Base-by-base conservation (phyloP, 805 yeast species). In the Yarrowia sp. region DNA sequence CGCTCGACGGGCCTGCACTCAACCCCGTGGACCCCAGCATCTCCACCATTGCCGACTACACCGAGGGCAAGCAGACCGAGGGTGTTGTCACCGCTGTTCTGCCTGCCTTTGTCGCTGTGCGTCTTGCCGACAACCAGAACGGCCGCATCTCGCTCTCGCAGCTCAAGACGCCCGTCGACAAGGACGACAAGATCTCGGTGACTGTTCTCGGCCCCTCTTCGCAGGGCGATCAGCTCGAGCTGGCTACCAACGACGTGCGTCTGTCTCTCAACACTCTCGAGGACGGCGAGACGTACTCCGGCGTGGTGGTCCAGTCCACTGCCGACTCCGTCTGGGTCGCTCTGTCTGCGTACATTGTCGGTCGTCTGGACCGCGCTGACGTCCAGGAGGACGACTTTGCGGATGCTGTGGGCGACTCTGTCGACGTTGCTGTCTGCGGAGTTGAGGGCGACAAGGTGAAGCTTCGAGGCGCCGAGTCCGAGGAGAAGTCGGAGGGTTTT, bases 111-210 rank as follows among this genome's bases (percentile, higher is more conserved):
- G 76, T 92, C 66, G 85, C 85, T 68, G 87, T 92, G 18, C 81
- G 81, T 55, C 76, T 91, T 47, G 91, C 94, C 60, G 94, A 87
- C 64, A 85, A 87, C 70, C 77, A 84, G 64, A 87, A 83, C 68
- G 97, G 96, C 36, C 82, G 96, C 71, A 74, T 92, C 63, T 96
- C 90, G 68, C 78, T 86, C 16, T 81, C 91, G 16, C 88, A 90
- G 60, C 58, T 51, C 27, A 84, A 89, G 69, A 72, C 73, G 19
- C 78, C 76, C 63, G 76, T 79, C 42, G 96, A 96, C 31, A 77
- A 89, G 44, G 93, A 87, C 53, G 81, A 84, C 35, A 71, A 76
- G 4, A 63, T 90, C 24, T 77, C 80, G 27, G 93, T 84, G 27
- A 83, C 81, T 68, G 81, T 92, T 18, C 80, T 90, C 67, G 97